Evolutionary conservation across 2,329 filamentous ascomycete species (phyloP).

Genomic region (Cytospora leucostoma): DNA sequence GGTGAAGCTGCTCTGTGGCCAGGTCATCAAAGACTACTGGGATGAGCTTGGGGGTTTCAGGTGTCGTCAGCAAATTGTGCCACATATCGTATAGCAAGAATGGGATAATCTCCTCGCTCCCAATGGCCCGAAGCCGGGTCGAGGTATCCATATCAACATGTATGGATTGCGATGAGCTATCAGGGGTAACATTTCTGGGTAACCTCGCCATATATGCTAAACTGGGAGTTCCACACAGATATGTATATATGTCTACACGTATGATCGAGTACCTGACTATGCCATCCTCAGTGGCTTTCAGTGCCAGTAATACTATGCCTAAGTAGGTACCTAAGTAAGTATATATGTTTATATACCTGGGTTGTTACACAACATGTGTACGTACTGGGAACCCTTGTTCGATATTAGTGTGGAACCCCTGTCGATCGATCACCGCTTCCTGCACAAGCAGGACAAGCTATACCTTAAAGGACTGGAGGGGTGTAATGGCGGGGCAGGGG

Average conservation of each 20-base stretch:
- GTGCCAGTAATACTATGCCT: neutral
- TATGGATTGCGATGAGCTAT: too few relatives aligned
- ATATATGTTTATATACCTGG: too few relatives aligned
- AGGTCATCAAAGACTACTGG: neutral
- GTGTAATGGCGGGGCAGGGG: neutral
- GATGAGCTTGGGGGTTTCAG: neutral
- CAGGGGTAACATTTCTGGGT: too few relatives aligned
- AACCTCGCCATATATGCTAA: too few relatives aligned
- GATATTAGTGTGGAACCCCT: neutral
- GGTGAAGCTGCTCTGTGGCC: neutral
- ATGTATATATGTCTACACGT: too few relatives aligned
- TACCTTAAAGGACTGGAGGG: neutral
- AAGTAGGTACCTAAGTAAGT: neutral
- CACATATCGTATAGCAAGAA: neutral
- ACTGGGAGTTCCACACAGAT: too few relatives aligned
- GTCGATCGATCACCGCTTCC: neutral
- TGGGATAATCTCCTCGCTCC: neutral
- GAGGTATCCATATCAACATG: neutral
- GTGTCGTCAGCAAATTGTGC: neutral
- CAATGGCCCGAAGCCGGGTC: neutral
- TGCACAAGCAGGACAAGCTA: conserved; percentile 2
- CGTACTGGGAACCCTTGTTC: neutral
- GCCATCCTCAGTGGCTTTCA: neutral
- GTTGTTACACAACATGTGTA: neutral
- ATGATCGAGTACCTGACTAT: too few relatives aligned